These are phyloP conservation scores for Acaromyces ingoldii DNA, from an alignment of 1,284 basidiomycete genomes.

Conservation along the genomic window DNA sequence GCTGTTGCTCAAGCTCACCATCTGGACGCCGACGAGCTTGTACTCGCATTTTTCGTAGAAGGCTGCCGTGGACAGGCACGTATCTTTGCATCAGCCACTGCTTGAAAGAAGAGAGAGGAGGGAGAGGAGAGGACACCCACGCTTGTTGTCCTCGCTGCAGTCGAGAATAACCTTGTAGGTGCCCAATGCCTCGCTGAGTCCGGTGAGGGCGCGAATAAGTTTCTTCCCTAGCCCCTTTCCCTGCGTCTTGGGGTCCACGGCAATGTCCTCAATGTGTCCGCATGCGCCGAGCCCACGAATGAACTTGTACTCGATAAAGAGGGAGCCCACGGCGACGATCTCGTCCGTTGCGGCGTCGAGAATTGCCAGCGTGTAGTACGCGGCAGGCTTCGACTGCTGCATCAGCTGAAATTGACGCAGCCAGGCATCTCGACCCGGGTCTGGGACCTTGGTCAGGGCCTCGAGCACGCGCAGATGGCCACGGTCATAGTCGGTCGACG, in stretches of 20 bases:
- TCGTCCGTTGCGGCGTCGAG: slow-evolving; percentile 68
- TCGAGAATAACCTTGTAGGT: slow-evolving; percentile 95
- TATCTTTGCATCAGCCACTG: too few species aligned
- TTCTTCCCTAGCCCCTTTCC: slow-evolving; percentile 83
- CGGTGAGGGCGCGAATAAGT: slow-evolving; percentile 73
- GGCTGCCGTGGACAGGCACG: slow-evolving; percentile 59
- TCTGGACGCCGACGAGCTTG: slow-evolving; percentile 45
- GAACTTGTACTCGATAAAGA: slow-evolving; percentile 91
- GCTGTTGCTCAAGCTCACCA: slow-evolving; percentile 34
- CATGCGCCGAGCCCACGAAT: slow-evolving; percentile 71
- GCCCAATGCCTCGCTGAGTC: slow-evolving; percentile 69
- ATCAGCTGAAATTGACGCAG: slow-evolving; percentile 23
- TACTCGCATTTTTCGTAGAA: slow-evolving; percentile 94
- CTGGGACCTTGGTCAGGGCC: slow-evolving; percentile 71
- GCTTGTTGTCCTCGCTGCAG: slow-evolving; percentile 82
- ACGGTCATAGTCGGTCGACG: slow-evolving; percentile 74
- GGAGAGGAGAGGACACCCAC: slow-evolving; percentile 57
- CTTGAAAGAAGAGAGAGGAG: slow-evolving; percentile 11
- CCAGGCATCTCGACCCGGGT: slow-evolving; percentile 64
- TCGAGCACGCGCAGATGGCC: slow-evolving; percentile 78
- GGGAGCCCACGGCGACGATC: slow-evolving; percentile 76
- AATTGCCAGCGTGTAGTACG: slow-evolving; percentile 80
- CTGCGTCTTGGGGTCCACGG: slow-evolving; percentile 77
- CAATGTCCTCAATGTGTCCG: slow-evolving; percentile 97
- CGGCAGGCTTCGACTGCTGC: slow-evolving; percentile 15